These are phyloP conservation scores for Talaromyces nanjingensis DNA, from an alignment of 495 filamentous ascomycete species.

Conservation along the genomic window DNA sequence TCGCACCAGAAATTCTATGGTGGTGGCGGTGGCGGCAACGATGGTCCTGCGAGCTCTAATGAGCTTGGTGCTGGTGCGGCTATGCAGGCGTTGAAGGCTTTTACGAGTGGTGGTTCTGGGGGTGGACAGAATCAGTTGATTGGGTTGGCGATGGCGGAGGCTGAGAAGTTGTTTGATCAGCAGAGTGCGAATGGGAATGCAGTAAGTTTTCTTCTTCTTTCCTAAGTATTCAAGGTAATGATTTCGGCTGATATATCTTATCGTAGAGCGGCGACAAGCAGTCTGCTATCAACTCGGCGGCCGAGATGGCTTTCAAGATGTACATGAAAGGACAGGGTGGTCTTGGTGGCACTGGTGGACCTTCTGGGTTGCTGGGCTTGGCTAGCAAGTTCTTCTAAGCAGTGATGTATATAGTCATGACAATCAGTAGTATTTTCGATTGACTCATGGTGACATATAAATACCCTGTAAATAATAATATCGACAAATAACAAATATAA, in stretches of 20 bases:
- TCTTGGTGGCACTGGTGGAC: constrained; percentile 37
- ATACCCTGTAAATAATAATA: background rate
- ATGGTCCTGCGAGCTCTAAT: constrained; percentile 25
- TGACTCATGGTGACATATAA: background rate
- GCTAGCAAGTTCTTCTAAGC: constrained; percentile 48
- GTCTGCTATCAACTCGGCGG: constrained; percentile 51
- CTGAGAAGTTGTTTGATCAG: constrained; percentile 59
- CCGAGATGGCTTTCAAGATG: constrained; percentile 63
- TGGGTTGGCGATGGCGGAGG: constrained; percentile 63
- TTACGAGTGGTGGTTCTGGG: constrained; percentile 26
- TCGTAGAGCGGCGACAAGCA: constrained; percentile 49
- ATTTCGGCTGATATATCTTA: background rate
- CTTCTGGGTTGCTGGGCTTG: constrained; percentile 46
- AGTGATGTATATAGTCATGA: background rate
- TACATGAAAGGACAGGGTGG: constrained; percentile 54
- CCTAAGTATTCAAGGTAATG: no score
- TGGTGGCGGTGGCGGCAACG: constrained; percentile 20
- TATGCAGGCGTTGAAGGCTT: constrained; percentile 65
- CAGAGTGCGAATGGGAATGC: constrained; percentile 43
- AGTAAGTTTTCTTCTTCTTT: constrained; percentile 26
- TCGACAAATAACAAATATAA: no score
- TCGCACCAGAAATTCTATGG: constrained; percentile 53
- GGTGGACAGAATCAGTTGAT: constrained; percentile 53
- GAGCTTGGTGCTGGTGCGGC: constrained; percentile 55
- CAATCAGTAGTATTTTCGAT: background rate